Percentiles rank a stretch among this genome's conserved stretches.
Evolutionary conservation across 2,329 filamentous ascomycete genomes (phyloP).

Genomic region (Ustilaginoidea virens): DNA sequence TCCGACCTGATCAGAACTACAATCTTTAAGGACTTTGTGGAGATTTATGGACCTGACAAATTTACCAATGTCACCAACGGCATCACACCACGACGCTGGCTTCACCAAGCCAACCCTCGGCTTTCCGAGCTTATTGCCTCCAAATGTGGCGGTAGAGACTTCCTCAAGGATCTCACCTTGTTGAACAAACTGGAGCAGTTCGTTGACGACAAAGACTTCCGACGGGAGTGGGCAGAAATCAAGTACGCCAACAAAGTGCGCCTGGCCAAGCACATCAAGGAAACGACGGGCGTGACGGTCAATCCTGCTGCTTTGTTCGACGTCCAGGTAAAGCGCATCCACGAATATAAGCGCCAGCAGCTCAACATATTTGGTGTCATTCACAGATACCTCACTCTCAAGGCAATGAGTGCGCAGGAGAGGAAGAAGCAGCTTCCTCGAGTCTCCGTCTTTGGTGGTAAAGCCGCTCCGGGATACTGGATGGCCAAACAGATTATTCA

Average conservation of each 20-base stretch:
- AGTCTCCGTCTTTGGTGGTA: conserved; percentile 93
- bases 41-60: conserved; percentile 88
- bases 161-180: conserved; percentile 78
- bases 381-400: conserved; percentile 80
- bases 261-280: conserved; percentile 81
- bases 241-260: conserved; percentile 93
- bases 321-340: conserved; percentile 96
- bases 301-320: conserved; percentile 86
- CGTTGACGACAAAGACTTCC: conserved; percentile 76
- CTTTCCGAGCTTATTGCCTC: conserved; percentile 84
- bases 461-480: conserved; percentile 97
- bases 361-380: conserved; percentile 98
- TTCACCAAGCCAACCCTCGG: conserved; percentile 91
- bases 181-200: conserved; percentile 76
- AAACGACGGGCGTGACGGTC: conserved; percentile 62
- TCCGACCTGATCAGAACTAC: conserved; percentile 97
- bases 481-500: conserved; percentile 99
- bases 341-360: conserved; percentile 98
- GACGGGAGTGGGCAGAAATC: conserved; percentile 90
- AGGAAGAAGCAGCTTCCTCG: conserved; percentile 75
- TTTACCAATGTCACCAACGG: conserved; percentile 99
- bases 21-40: conserved; percentile 98
- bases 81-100: conserved; percentile 88
- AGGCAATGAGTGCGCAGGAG: conserved; percentile 68
- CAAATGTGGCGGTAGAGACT: conserved; percentile 70